Evolutionary conservation across 2,329 filamentous ascomycete genomes (phyloP), one percentile per base, ranked within the genome.

Genomic region (Lachnellula subtilissima): DNA sequence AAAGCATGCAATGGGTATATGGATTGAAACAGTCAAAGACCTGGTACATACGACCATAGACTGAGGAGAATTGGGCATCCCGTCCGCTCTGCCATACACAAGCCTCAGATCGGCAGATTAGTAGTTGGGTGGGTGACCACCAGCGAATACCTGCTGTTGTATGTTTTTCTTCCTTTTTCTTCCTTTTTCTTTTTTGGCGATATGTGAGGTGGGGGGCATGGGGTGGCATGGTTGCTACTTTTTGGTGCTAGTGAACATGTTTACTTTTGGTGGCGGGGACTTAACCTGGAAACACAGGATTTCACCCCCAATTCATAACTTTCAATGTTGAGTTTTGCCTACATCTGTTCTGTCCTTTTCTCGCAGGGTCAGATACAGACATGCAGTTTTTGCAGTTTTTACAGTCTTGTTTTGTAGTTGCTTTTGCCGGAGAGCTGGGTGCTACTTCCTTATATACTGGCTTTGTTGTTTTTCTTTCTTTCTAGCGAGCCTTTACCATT

Each of bases 31-130:
- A 59, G 46, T 12, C 22, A 2, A 1, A 5, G 28, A 5, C 35
- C 39, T 61, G 40, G 43, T 50, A 61, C 58, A 64, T 65, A 65
- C 63, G 64, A 65, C 61, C 61, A 65, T 57, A 65, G 63, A 64
- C 55, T 64, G 61, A 61, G 55, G 61, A 61, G 50, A 61, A 63
- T 53, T 65, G 61, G 60, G 62, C 64, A 65, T 65, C 64, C 62
- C 61, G 64, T 65, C 64, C 61, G 62, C 62, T 65, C 62, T 65
- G 61, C 62, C 61, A 62, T 64, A 63, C 60, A 64, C 52, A 65
- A 66, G 63, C 61, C 55, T 22, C 22, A 22, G 22, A 22, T 22
- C 22, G 22, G 22, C 22, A 22, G 22, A 22, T 22, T 22, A 22
- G 22, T 22, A 22, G 22, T 22, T 22, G 22, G 22, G 22, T 22